Base-by-base conservation (phyloP, 1,284 basidiomycete genomes). In the Puccinia novopanici region DNA sequence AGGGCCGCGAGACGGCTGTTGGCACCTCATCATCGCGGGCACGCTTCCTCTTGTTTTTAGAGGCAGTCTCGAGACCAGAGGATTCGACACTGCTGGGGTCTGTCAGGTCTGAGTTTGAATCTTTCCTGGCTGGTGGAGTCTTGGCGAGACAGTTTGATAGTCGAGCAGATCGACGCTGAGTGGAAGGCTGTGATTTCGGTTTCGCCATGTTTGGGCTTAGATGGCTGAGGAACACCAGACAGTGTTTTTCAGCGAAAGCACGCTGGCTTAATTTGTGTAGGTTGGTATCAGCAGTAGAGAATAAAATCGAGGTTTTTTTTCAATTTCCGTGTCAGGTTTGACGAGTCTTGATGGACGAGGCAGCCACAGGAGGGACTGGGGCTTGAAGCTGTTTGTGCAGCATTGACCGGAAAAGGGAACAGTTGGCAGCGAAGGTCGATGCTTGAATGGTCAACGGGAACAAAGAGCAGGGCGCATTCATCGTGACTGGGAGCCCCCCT, bases 111-210 rank as follows among this genome's bases (percentile, higher is more conserved):
- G 71, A 8, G 37, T 40, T 37, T 0, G 22, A 3, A 37, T 73
- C 71, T 8, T 40, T 73, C 37, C 13, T 57, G n/a, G 54, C 42
- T 19, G 71, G 22, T 37, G 68, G 68, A 40, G 48, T 40, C 71
- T 55, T 55, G 22, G 37, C 19, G 27, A 73, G 37, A 24, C 54
- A 54, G 17, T 71, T 71, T 15, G 71, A 73, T n/a, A 73, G 71
- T 15, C 71, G 71, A 59, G 71, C 50, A 40, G 71, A 73, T 22
- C 54, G 71, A 40, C 71, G 71, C 22, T 27, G 67, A 50, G 67
- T 24, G 27, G 15, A 3, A 27, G 55, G 55, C 8, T 57, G 55
- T 24, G 55, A 30, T 24, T 24, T 57, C 8, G 24, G 24, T 30
- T 57, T 57, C 5, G 27, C 55, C 55, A 57, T 57, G 5, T 57